Conservation (phyloP, 2,329 filamentous ascomycete genomes). For the Fusarium temperatum region DNA sequence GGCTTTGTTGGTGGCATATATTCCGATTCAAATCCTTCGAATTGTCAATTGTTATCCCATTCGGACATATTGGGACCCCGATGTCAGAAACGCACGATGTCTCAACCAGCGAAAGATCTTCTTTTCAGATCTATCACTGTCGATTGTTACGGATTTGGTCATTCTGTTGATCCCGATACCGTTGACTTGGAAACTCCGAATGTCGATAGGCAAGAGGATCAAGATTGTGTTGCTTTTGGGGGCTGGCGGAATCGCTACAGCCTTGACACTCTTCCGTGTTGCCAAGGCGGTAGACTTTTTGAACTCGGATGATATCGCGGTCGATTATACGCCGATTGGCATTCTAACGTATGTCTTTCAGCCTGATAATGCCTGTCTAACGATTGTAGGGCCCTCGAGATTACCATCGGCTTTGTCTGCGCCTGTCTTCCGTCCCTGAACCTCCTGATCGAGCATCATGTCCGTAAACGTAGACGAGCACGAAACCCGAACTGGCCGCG, state of each 20-base stretch:
- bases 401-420: constrained; percentile 37
- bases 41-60: constrained; percentile 54
- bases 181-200: constrained; percentile 24
- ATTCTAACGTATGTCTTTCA: constrained; percentile 26
- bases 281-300: constrained; percentile 18
- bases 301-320: constrained; percentile 31
- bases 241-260: constrained; percentile 36
- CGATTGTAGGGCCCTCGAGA: constrained; percentile 14
- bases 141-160: constrained; percentile 32
- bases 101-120: constrained; percentile 47
- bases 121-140: constrained; percentile 24
- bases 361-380: not conserved
- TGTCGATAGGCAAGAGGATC: constrained; percentile 30
- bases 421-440: constrained; percentile 36
- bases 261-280: constrained; percentile 22
- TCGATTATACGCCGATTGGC: constrained; percentile 26
- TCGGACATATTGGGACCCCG: constrained; percentile 50
- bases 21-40: constrained; percentile 48
- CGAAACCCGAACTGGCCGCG: not conserved
- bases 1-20: constrained; percentile 22
- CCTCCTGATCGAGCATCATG: constrained; percentile 22
- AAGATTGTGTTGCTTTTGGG: constrained; percentile 34
- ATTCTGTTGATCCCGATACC: constrained; percentile 31
- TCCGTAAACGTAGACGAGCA: constrained; percentile 17
- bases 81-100: constrained; percentile 41